A percentile compares a stretch with the other conserved stretches of the same genome.
phyloP scores from a whole-genome alignment of 1,284 basidiomycete genomes.

The Melanopsichium pennsylvanicum region DNA sequence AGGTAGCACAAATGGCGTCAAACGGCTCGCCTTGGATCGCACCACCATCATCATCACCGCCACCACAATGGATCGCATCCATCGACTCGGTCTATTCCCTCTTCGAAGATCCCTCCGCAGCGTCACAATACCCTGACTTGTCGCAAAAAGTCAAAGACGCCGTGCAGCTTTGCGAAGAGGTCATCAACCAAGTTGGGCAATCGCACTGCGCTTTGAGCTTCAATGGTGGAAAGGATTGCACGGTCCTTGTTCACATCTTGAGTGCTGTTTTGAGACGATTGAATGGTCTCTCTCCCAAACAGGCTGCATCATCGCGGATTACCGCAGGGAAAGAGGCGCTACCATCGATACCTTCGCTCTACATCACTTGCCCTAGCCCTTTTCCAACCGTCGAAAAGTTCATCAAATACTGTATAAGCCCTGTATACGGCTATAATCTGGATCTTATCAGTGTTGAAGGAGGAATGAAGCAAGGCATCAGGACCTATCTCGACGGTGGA shows the following conservation, averaged over 20 bases:
- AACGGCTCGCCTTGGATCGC: conserved; percentile 1
- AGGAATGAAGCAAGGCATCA: conserved; percentile 83
- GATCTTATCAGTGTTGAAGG: conserved; percentile 79
- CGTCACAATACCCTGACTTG: conserved; percentile 34
- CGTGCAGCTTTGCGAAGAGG: conserved; percentile 51
- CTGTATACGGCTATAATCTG: conserved; percentile 75
- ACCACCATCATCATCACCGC: conserved; percentile 3
- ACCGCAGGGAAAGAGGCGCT: conserved; percentile 19
- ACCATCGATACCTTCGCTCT: conserved; percentile 78
- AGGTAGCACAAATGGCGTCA: conserved; percentile 14
- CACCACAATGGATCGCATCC: conserved; percentile 51
- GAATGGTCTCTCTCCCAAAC: conserved; percentile 48
- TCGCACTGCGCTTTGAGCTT: conserved; percentile 74
- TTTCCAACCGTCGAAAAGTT: conserved; percentile 86
- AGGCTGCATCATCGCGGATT: not conserved
- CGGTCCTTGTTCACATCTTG: conserved; percentile 89
- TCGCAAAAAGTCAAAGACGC: conserved; percentile 43
- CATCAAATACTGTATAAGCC: conserved; percentile 71
- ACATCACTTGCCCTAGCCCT: conserved; percentile 88
- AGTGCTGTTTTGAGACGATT: conserved; percentile 73
- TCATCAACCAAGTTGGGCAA: conserved; percentile 53
- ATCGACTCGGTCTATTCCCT: conserved; percentile 61
- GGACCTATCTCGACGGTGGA: conserved; percentile 73
- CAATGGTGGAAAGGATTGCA: conserved; percentile 97
- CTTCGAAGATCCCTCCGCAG: conserved; percentile 37